A percentile compares a stretch with the other conserved stretches of the same genome.
phyloP scores from a whole-genome alignment of 106 monocot genomes.

The Dendrobium chrysotoxum region DNA sequence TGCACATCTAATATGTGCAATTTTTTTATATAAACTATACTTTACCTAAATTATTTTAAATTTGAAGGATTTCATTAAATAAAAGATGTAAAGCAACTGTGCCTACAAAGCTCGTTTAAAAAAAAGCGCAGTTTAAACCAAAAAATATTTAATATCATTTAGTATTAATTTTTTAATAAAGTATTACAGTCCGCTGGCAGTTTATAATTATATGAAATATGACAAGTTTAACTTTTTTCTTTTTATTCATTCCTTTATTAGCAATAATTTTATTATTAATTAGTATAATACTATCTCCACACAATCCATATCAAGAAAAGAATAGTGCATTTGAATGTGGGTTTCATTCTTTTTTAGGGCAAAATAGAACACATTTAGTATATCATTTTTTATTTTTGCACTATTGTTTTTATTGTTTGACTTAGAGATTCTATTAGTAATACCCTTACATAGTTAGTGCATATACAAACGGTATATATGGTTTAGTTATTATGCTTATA shows the following conservation, averaged over 20 bases:
- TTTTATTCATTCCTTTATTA: slow-evolving; percentile 8
- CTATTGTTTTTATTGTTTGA: slow-evolving; percentile 10
- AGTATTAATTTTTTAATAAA: too few relatives aligned
- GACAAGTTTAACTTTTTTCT: slow-evolving; percentile 5
- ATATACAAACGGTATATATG: not conserved
- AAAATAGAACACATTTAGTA: slow-evolving; percentile 9
- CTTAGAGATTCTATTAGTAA: slow-evolving; percentile 3
- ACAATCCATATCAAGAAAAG: slow-evolving; percentile 11
- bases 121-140: too few relatives aligned
- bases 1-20: too few relatives aligned
- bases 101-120: too few relatives aligned
- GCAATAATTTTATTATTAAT: not conserved
- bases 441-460: not conserved
- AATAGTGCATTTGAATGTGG: slow-evolving; percentile 12
- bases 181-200: too few relatives aligned
- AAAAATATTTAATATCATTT: too few relatives aligned
- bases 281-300: not conserved
- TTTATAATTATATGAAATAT: too few relatives aligned
- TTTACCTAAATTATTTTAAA: too few relatives aligned
- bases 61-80: too few relatives aligned
- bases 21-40: too few relatives aligned
- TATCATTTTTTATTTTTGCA: slow-evolving; percentile 12
- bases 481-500: not conserved
- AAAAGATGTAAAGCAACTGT: too few relatives aligned
- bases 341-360: slow-evolving; percentile 3